phyloP scores from a whole-genome alignment of 257 asterid genomes.

The Ehretia macrophylla region DNA sequence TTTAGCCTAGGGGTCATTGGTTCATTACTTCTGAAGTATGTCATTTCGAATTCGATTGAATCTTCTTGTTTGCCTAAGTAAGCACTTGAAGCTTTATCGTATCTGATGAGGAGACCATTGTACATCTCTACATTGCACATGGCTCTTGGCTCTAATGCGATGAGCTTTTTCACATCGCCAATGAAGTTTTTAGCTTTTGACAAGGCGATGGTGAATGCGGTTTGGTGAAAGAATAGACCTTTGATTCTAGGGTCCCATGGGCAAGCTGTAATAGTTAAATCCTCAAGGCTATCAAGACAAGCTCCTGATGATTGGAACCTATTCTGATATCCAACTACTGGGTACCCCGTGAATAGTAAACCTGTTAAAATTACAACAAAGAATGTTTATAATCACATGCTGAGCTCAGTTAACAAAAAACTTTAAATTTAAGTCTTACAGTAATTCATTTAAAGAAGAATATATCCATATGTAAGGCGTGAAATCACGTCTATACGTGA shows the following conservation, averaged over 20 bases:
- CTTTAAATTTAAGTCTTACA: no score
- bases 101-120: slow-evolving; percentile 23
- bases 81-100: slow-evolving; percentile 22
- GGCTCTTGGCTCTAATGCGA: slow-evolving; percentile 10
- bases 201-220: slow-evolving; percentile 18
- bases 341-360: slow-evolving; percentile 17
- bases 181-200: slow-evolving; percentile 22
- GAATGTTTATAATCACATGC: no score
- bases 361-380: slow-evolving; percentile 6
- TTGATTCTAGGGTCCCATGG: slow-evolving; percentile 27
- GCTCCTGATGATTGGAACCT: slow-evolving; percentile 27
- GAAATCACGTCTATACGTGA: no score
- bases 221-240: slow-evolving; percentile 20
- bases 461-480: no score
- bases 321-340: slow-evolving; percentile 21
- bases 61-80: slow-evolving; percentile 29
- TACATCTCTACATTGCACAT: slow-evolving; percentile 17
- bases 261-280: slow-evolving; percentile 13
- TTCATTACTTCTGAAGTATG: slow-evolving; percentile 23
- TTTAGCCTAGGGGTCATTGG: slow-evolving; percentile 21
- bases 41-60: slow-evolving; percentile 22
- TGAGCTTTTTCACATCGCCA: slow-evolving; percentile 14
- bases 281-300: slow-evolving; percentile 21
- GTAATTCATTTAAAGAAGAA: no score
- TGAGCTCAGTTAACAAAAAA: no score